Base-by-base conservation (phyloP, 2,329 filamentous ascomycete genomes). In the Tetracladium maxilliforme region DNA sequence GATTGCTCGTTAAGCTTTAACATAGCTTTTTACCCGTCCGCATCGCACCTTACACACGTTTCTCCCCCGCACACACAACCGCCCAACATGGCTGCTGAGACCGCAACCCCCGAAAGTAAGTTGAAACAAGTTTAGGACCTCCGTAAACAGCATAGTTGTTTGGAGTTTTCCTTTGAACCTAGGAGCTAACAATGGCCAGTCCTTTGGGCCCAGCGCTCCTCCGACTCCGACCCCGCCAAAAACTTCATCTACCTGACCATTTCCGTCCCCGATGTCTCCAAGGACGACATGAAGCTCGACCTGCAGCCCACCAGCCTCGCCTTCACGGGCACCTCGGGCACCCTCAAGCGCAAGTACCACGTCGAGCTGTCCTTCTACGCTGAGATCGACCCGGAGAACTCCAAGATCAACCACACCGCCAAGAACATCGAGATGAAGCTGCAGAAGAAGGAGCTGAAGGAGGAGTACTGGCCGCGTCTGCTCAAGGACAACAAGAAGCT, bases 171-270 rank as follows among this genome's bases (percentile, higher is more conserved):
- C n/a, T n/a, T n/a, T n/a, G n/a, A n/a, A n/a, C n/a, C n/a, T n/a
- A n/a, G n/a, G n/a, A n/a, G n/a, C n/a, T n/a, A n/a, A n/a, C n/a
- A n/a, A n/a, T n/a, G n/a, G n/a, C n/a, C 45, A 95, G 90, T 98
- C 43, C 79, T 84, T 56, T 98, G 90, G 90, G 87, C 90, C 38
- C 90, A 98, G 65, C 86, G 90, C 64, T 95, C 87, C 23, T 90
- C 76, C 47, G 61, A 55, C 41, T 62, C 63, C 39, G 86, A 94
- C 28, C 51, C 79, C 29, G 67, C 75, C 51, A 92, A 86, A 65
- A 98, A 98, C 69, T 81, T 83, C 61, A 61, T 98, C 65, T 92
- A 84, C 64, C 69, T 98, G 39, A 92, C 82, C 48, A 82, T 98
- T 58, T 70, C 71, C 43, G 84, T 86, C 25, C 70, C 86, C 41